Evolutionary conservation across 495 filamentous ascomycete species (phyloP).

Genomic region (Aspergillus cavernicola): DNA sequence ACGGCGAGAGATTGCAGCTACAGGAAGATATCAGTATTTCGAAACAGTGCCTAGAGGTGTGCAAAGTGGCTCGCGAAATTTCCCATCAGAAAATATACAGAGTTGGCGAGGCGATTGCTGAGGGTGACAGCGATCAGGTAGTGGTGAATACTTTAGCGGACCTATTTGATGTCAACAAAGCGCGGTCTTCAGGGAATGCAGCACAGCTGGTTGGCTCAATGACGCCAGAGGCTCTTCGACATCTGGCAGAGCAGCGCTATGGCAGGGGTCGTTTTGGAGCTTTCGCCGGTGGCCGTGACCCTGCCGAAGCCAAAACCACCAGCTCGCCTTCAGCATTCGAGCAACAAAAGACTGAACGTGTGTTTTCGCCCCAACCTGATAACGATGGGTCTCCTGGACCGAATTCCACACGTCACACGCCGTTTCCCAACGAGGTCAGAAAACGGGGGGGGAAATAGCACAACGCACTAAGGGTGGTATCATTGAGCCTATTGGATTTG

Average conservation of each 20-base stretch:
- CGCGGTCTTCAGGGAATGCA: conserved; percentile 22
- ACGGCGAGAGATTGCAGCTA: conserved; percentile 23
- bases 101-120: conserved; percentile 30
- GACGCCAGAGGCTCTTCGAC: conserved; percentile 20
- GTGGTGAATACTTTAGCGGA: conserved; percentile 33
- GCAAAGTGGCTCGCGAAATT: conserved; percentile 28
- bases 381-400: not conserved
- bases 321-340: not conserved
- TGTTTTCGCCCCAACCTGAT: not conserved
- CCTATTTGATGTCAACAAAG: conserved; percentile 32
- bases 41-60: conserved; percentile 33
- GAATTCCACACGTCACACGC: not conserved
- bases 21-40: conserved; percentile 27
- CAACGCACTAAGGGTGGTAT: too few relatives aligned
- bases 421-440: conserved; percentile 11
- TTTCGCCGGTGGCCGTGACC: not conserved
- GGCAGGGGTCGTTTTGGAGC: conserved; percentile 28
- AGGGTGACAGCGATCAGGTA: conserved; percentile 31
- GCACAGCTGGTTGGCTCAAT: conserved; percentile 31
- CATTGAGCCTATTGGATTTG: too few relatives aligned
- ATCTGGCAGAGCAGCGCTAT: conserved; percentile 28
- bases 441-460: too few relatives aligned
- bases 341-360: not conserved
- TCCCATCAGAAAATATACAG: conserved; percentile 28
- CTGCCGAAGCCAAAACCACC: not conserved